phyloP scores from a whole-genome alignment of 129 eudicot species.

The Erigeron canadensis region DNA sequence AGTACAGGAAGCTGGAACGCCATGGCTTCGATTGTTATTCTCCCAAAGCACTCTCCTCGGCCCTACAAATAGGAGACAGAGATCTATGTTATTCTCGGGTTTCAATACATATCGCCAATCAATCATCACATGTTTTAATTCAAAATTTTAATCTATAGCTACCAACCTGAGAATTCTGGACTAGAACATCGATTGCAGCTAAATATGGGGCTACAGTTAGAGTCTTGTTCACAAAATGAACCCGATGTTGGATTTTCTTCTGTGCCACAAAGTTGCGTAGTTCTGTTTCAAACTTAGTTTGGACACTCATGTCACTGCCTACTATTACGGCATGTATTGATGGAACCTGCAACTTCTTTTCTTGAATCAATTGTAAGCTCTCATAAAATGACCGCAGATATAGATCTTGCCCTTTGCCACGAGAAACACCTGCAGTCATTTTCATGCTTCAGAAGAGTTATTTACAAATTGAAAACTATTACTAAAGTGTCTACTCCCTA shows the following conservation, averaged over 20 bases:
- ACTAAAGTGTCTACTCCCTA: too few relatives aligned
- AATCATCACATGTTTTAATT: not conserved
- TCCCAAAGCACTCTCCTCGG: constrained; percentile 95
- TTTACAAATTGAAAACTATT: too few relatives aligned
- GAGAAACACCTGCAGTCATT: constrained; percentile 67
- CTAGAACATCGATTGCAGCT: constrained; percentile 89
- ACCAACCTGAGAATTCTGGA: constrained; percentile 87
- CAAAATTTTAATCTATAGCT: not conserved
- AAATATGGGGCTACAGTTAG: constrained; percentile 83
- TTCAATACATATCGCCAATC: not conserved
- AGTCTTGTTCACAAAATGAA: constrained; percentile 86
- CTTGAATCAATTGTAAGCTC: constrained; percentile 59
- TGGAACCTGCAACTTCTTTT: constrained; percentile 74
- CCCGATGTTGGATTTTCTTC: constrained; percentile 64
- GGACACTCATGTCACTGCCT: constrained; percentile 82
- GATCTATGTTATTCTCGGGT: not conserved
- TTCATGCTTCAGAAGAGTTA: not conserved
- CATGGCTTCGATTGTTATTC: constrained; percentile 96
- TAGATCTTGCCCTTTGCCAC: constrained; percentile 95
- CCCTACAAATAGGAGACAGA: constrained; percentile 40
- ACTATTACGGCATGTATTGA: constrained; percentile 76
- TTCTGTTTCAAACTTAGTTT: constrained; percentile 79
- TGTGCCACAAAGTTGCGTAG: constrained; percentile 57
- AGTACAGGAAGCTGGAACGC: constrained; percentile 87
- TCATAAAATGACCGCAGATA: constrained; percentile 72